These are phyloP conservation scores for Paramecium tetraurelia DNA, from an alignment of 73 alveolate genomes.

Conservation along the genomic window DNA sequence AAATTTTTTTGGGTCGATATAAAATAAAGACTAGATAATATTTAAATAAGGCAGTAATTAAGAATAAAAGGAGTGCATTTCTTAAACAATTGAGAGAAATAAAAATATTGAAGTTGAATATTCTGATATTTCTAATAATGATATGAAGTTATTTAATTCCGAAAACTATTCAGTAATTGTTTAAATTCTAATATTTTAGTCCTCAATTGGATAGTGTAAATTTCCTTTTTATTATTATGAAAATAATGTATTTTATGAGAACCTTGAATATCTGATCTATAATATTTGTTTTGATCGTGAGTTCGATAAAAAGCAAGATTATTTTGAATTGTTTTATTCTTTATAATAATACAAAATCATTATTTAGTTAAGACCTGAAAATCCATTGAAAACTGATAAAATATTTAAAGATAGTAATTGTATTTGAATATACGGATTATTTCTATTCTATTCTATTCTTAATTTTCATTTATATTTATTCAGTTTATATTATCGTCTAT, in stretches of 20 bases:
- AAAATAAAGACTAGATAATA: not conserved
- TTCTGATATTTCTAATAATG: not conserved
- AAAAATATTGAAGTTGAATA: not conserved
- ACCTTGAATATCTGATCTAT: not conserved
- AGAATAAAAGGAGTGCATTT: not conserved
- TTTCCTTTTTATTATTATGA: not conserved
- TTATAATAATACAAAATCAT: not conserved
- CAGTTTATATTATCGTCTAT: too few relatives aligned
- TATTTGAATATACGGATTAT: not conserved
- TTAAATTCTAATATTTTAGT: not conserved
- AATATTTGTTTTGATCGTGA: not conserved
- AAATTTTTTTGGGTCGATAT: not conserved
- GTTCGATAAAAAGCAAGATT: not conserved
- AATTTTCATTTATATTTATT: too few relatives aligned
- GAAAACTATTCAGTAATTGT: slow-evolving; percentile 6
- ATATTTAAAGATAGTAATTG: not conserved
- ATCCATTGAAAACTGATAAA: not conserved
- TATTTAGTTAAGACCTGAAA: not conserved
- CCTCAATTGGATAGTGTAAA: slow-evolving; percentile 16
- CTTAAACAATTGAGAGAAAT: not conserved
- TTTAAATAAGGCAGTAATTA: not conserved
- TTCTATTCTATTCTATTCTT: too few relatives aligned
- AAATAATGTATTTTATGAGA: not conserved
- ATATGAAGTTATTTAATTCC: not conserved
- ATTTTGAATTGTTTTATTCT: not conserved